phyloP scores from a whole-genome alignment of 371 early-diverging fungal species.

The Choanephora cucurbitarum region DNA sequence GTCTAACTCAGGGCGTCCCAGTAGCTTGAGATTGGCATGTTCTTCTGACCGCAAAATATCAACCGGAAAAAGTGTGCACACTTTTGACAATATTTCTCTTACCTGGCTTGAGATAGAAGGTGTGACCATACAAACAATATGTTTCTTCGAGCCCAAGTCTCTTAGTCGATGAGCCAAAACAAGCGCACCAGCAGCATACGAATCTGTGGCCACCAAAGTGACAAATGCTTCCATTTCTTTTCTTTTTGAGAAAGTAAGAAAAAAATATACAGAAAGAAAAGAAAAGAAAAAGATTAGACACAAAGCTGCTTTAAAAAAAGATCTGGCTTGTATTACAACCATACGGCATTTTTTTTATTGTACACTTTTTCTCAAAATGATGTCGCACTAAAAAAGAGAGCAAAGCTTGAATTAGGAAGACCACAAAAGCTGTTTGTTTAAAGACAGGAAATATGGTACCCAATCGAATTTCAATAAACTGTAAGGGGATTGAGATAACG shows the following conservation, averaged over 20 bases:
- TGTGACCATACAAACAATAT: slow-evolving; percentile 75
- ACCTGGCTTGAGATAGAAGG: slow-evolving; percentile 50
- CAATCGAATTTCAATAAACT: too few species aligned
- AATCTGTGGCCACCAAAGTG: slow-evolving; percentile 75
- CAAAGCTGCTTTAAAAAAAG: too few species aligned
- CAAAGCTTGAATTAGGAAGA: too few species aligned
- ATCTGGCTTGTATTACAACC: slow-evolving; percentile 9
- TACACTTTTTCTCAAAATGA: too few species aligned
- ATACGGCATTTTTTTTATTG: neutral
- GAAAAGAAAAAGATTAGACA: neutral
- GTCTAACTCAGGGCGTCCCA: slow-evolving; percentile 90
- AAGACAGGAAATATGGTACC: too few species aligned
- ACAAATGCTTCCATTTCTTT: slow-evolving; percentile 61
- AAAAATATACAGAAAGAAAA: slow-evolving; percentile 7
- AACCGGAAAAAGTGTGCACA: slow-evolving; percentile 72
- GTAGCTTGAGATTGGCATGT: slow-evolving; percentile 59
- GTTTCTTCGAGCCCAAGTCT: slow-evolving; percentile 59
- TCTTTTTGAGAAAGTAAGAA: neutral
- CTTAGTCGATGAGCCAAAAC: slow-evolving; percentile 80
- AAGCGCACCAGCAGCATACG: slow-evolving; percentile 86
- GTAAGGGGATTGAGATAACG: too few species aligned
- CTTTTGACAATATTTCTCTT: slow-evolving; percentile 45
- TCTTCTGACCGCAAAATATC: slow-evolving; percentile 56
- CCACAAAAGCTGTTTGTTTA: too few species aligned
- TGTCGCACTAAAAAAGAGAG: too few species aligned